Evolutionary conservation across 192 early-diverging fungal species (phyloP), one percentile per base, ranked within the genome.

Genomic region (Dissophora globulifera): DNA sequence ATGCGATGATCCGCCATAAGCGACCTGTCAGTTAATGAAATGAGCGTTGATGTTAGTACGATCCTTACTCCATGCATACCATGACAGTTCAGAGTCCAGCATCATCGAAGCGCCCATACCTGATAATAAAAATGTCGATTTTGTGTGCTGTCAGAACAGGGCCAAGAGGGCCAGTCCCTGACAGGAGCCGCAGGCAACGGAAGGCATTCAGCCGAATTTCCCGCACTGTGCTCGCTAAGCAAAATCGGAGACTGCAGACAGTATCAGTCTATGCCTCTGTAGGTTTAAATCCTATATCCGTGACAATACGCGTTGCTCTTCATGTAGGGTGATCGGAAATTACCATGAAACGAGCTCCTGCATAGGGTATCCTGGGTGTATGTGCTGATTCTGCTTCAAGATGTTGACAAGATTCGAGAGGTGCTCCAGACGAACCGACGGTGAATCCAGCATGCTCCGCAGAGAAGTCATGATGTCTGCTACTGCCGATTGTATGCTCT

Each of bases 91-190:
- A 11, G 8, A 40, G 38, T n/a, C n/a, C n/a, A n/a, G n/a, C n/a
- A n/a, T n/a, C n/a, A n/a, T n/a, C n/a, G n/a, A n/a, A n/a, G n/a
- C n/a, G n/a, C 13, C 23, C 49, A 52, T 80, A 92, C 92, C 89
- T 83, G 53, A 92, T 78, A 54, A 94, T 83, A 60, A 95, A 93
- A 29, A 93, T 61, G 60, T 94, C 93, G 12, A 93, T 62, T 32
- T 89, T 85, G 52, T 76, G 59, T 0, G 74, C 65, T 35, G 85
- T 67, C 55, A 92, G 78, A 8, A 78, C 45, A 11, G 74, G 74
- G 25, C 83, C 72, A 30, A 87, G 78, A 10, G 50, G 62, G 15
- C 79, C 65, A 40, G 56, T 63, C 20, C 56, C 79, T 29, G 88
- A 81, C 7, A 91, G 67, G 27, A 90, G 84, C 19, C 90, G 80